Conservation (phyloP, 1,284 basidiomycete species). For the Hemileia vastatrix region DNA sequence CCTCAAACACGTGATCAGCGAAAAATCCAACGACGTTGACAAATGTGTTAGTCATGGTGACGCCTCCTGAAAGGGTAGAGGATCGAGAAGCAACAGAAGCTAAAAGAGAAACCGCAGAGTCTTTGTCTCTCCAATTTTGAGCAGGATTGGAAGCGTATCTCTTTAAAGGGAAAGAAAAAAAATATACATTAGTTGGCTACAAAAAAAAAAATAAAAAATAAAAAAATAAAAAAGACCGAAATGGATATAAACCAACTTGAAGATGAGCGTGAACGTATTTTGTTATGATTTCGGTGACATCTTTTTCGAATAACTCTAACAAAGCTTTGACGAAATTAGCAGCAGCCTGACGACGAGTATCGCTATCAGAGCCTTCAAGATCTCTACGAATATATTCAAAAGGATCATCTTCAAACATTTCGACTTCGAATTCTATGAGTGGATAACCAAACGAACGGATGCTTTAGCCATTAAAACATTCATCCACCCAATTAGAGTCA, state of each 20-base stretch:
- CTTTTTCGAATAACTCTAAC: constrained; percentile 65
- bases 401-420: constrained; percentile 95
- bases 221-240: neutral
- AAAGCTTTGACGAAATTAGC: constrained; percentile 84
- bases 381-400: constrained; percentile 89
- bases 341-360: constrained; percentile 81
- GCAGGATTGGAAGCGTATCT: constrained; percentile 53
- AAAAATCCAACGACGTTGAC: constrained; percentile 95
- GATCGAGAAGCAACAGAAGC: constrained; percentile 82
- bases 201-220: neutral
- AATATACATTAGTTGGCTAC: neutral
- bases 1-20: constrained; percentile 77
- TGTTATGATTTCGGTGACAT: constrained; percentile 75
- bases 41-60: constrained; percentile 81
- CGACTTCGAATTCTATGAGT: constrained; percentile 64
- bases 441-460: neutral
- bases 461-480: too few species aligned
- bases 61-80: constrained; percentile 64
- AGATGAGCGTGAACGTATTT: constrained; percentile 71
- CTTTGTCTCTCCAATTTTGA: constrained; percentile 83
- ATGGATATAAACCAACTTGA: constrained; percentile 35
- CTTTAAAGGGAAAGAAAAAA: constrained; percentile 1
- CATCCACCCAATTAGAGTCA: too few species aligned
- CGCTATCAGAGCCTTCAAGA: constrained; percentile 57
- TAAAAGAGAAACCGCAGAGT: constrained; percentile 88